Conservation (phyloP, 2,329 filamentous ascomycete species). For the Trichophyton mentagrophytes region DNA sequence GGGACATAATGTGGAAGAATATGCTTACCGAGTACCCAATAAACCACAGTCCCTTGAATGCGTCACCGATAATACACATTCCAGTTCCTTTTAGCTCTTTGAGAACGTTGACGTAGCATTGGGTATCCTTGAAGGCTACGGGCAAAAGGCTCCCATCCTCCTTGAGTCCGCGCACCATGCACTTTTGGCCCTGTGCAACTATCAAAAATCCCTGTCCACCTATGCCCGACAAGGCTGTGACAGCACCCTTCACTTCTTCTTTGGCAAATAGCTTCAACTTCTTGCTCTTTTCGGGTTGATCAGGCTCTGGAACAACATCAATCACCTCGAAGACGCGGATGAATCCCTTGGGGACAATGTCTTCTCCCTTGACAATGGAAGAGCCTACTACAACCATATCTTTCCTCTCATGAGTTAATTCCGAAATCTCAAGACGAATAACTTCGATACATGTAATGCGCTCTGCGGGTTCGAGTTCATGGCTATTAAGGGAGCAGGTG, state of each 20-base stretch:
- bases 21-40: constrained; percentile 64
- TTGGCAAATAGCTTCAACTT: constrained; percentile 75
- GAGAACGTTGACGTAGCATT: constrained; percentile 76
- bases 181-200: constrained; percentile 88
- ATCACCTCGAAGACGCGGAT: constrained; percentile 89
- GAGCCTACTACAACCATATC: constrained; percentile 77
- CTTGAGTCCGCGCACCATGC: constrained; percentile 89
- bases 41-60: constrained; percentile 90
- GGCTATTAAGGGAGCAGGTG: not conserved
- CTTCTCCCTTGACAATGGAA: constrained; percentile 75
- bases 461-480: constrained; percentile 44
- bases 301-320: constrained; percentile 78
- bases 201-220: constrained; percentile 80
- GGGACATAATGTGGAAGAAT: not conserved
- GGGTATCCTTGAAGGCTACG: constrained; percentile 96
- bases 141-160: constrained; percentile 87
- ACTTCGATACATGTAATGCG: constrained; percentile 69
- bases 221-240: constrained; percentile 73
- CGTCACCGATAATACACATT: constrained; percentile 76
- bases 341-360: constrained; percentile 69
- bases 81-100: constrained; percentile 75
- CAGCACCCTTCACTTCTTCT: constrained; percentile 84
- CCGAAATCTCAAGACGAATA: constrained; percentile 76
- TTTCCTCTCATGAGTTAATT: constrained; percentile 74
- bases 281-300: constrained; percentile 69